These are phyloP conservation scores for Pterocarpus santalinus DNA, from an alignment of 306 rosid genomes.

Conservation along the genomic window DNA sequence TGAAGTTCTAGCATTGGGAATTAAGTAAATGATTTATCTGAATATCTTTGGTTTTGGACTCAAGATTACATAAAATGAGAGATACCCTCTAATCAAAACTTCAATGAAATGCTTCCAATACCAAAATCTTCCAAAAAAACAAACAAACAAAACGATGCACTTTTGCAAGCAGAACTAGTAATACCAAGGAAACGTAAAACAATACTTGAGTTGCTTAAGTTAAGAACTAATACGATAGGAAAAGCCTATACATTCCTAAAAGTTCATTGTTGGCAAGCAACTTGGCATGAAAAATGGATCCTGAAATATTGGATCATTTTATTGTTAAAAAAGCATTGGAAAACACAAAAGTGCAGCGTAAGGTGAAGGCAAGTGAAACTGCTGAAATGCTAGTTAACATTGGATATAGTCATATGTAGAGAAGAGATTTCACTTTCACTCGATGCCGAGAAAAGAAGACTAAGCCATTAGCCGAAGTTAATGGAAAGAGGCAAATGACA, in stretches of 20 bases:
- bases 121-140: not conserved
- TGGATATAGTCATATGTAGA: conserved; percentile 13
- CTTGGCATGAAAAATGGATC: conserved; percentile 27
- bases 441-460: not conserved
- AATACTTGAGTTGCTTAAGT: conserved; percentile 15
- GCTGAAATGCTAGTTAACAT: not conserved
- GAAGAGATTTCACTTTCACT: conserved; percentile 16
- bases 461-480: conserved; percentile 3
- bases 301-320: conserved; percentile 24
- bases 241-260: conserved; percentile 3
- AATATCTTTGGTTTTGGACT: conserved; percentile 21
- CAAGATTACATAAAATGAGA: conserved; percentile 11
- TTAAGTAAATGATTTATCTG: conserved; percentile 30
- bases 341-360: conserved; percentile 2
- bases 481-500: conserved; percentile 36
- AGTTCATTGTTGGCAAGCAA: conserved; percentile 1
- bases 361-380: conserved; percentile 24
- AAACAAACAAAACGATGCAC: not conserved
- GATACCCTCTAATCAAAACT: conserved; percentile 27
- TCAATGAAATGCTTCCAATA: conserved; percentile 27
- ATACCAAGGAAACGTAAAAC: conserved; percentile 25
- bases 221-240: conserved; percentile 23
- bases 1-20: conserved; percentile 70
- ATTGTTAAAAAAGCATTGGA: conserved; percentile 9
- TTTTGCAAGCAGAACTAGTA: conserved; percentile 1